A percentile compares a stretch with the other conserved stretches of the same genome.
phyloP scores from a whole-genome alignment of 495 filamentous ascomycete species.

The Glarea lozoyensis region DNA sequence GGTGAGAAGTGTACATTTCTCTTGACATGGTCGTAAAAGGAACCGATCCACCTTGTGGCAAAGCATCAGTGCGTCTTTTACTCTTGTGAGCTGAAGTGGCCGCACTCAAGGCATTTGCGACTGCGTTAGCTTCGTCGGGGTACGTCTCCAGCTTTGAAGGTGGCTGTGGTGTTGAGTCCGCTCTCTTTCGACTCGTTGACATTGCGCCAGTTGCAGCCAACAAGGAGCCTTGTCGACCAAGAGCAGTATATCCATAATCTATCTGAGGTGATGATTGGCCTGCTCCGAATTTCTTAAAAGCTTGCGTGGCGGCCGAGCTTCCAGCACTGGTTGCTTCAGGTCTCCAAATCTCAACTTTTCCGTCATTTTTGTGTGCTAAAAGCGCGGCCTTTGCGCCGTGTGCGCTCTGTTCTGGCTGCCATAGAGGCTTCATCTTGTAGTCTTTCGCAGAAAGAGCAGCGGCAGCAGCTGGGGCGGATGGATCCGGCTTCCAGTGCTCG shows the following conservation, averaged over 20 bases:
- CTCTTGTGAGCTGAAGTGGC: conserved; percentile 46
- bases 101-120: conserved; percentile 56
- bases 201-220: conserved; percentile 68
- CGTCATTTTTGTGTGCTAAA: conserved; percentile 54
- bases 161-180: conserved; percentile 53
- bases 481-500: conserved; percentile 51
- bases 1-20: conserved; percentile 67
- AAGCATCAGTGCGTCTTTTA: conserved; percentile 7
- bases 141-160: conserved; percentile 29
- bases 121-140: conserved; percentile 50
- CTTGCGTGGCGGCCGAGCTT: conserved; percentile 50
- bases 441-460: conserved; percentile 64
- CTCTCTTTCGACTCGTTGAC: conserved; percentile 48
- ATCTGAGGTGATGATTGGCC: conserved; percentile 22
- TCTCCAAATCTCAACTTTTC: conserved; percentile 40
- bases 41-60: conserved; percentile 17
- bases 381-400: conserved; percentile 67
- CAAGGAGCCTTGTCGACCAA: conserved; percentile 51
- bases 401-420: conserved; percentile 45
- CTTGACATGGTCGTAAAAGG: conserved; percentile 40
- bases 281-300: conserved; percentile 31
- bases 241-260: conserved; percentile 33
- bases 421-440: conserved; percentile 45
- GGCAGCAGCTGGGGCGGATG: conserved; percentile 52
- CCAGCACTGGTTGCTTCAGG: conserved; percentile 39